phyloP scores from a whole-genome alignment of 1,139 yeast genomes.

The Komagataea norvegica region DNA sequence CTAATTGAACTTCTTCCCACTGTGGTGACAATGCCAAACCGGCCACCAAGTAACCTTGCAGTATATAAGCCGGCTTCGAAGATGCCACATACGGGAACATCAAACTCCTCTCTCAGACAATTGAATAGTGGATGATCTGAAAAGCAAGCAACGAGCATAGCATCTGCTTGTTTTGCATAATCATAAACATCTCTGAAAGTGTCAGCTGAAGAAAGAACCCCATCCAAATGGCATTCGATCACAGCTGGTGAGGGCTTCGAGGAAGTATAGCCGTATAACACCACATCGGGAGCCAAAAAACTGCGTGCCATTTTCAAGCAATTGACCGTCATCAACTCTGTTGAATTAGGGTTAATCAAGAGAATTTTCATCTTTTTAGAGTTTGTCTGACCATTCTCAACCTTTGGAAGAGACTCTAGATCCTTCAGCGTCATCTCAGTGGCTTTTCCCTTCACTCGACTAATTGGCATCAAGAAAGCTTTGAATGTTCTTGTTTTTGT shows the following conservation, averaged over 20 bases:
- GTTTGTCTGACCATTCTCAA: background rate
- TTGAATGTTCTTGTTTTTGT: too few species aligned
- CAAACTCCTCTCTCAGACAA: constrained; percentile 30
- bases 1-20: constrained; percentile 21
- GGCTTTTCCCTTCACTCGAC: background rate
- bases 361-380: constrained; percentile 16
- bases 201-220: constrained; percentile 29
- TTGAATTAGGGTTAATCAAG: constrained; percentile 28
- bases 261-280: constrained; percentile 28
- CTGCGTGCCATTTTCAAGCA: constrained; percentile 27
- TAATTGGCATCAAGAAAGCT: background rate
- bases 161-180: constrained; percentile 26
- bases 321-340: constrained; percentile 27
- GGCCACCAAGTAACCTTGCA: constrained; percentile 21
- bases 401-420: constrained; percentile 8
- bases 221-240: constrained; percentile 30
- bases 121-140: constrained; percentile 30
- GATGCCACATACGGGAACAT: constrained; percentile 29
- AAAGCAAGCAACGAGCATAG: constrained; percentile 29
- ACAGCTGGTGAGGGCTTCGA: constrained; percentile 26
- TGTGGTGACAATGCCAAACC: constrained; percentile 22
- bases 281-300: constrained; percentile 27
- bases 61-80: constrained; percentile 28
- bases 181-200: constrained; percentile 27
- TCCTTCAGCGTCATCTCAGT: constrained; percentile 6